Evolutionary conservation across 1,284 basidiomycete species (phyloP).

Genomic region (Microbotryomycetes sp.): DNA sequence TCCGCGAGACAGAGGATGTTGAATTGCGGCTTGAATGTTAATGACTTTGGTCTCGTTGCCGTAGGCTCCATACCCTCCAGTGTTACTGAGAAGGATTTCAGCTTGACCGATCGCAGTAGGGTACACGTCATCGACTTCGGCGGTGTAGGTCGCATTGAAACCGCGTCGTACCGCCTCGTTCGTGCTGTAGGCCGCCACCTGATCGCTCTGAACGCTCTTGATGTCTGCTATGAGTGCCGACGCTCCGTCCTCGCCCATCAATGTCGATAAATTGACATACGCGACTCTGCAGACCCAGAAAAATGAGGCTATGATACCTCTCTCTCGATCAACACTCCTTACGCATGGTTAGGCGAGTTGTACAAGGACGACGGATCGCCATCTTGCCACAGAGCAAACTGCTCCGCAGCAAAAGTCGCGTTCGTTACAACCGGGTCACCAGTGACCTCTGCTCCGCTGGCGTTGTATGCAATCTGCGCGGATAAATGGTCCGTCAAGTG

Average conservation of each 20-base stretch:
- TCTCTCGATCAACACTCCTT: slow-evolving; percentile 40
- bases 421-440: slow-evolving; percentile 33
- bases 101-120: slow-evolving; percentile 49
- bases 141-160: slow-evolving; percentile 23
- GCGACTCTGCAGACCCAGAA: not conserved
- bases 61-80: slow-evolving; percentile 42
- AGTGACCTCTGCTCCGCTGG: slow-evolving; percentile 25
- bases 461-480: slow-evolving; percentile 30
- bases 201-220: slow-evolving; percentile 40
- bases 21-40: slow-evolving; percentile 57
- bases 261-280: slow-evolving; percentile 27
- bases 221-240: slow-evolving; percentile 37
- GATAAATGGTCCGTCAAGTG: slow-evolving; percentile 30
- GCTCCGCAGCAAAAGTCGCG: slow-evolving; percentile 29
- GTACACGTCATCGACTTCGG: slow-evolving; percentile 26
- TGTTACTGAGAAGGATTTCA: slow-evolving; percentile 55
- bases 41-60: slow-evolving; percentile 41
- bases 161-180: slow-evolving; percentile 14
- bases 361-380: slow-evolving; percentile 44
- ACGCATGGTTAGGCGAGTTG: slow-evolving; percentile 60
- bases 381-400: slow-evolving; percentile 29
- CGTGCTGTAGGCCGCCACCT: slow-evolving; percentile 33
- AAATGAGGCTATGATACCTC: not conserved
- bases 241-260: slow-evolving; percentile 45
- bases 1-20: slow-evolving; percentile 54